Percentiles rank a stretch among this genome's conserved stretches.
Conservation (phyloP, 352 stramenopile species). For the Globisporangium mamillatum region DNA sequence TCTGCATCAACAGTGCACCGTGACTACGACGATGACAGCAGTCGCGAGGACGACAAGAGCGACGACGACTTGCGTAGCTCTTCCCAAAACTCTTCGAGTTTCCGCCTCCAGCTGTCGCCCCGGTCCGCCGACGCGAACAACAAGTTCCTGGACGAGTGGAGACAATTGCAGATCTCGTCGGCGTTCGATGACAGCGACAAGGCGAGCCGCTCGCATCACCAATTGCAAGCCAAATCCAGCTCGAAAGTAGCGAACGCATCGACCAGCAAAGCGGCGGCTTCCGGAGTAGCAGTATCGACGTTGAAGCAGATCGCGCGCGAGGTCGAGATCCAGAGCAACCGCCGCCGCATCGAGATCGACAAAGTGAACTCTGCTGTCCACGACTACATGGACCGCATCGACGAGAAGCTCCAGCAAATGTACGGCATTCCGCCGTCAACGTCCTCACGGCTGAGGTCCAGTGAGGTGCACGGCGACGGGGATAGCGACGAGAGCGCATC, state of each 20-base stretch:
- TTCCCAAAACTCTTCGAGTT: background rate
- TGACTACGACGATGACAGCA: background rate
- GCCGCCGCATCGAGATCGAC: conserved; percentile 47
- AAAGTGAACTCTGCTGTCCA: conserved; percentile 70
- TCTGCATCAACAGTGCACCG: background rate
- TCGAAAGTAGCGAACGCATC: background rate
- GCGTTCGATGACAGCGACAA: conserved; percentile 11
- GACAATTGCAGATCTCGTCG: conserved; percentile 9
- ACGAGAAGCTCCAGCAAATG: conserved; percentile 78
- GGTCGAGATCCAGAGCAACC: conserved; percentile 21
- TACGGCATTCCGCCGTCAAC: conserved; percentile 64
- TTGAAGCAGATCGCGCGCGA: conserved; percentile 11
- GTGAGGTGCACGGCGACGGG: background rate
- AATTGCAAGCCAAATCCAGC: background rate
- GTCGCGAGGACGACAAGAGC: background rate
- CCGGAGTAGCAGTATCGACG: background rate
- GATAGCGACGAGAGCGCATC: background rate
- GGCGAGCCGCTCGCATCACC: background rate
- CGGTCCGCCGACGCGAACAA: conserved; percentile 9
- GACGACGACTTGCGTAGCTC: background rate
- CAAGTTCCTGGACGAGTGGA: conserved; percentile 18
- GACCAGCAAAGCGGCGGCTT: background rate
- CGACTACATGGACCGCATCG: conserved; percentile 81
- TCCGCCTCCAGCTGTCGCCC: conserved; percentile 2
- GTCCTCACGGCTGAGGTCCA: background rate